Conservation (phyloP, 1,284 basidiomycete genomes). For the Athelia psychrophila region DNA sequence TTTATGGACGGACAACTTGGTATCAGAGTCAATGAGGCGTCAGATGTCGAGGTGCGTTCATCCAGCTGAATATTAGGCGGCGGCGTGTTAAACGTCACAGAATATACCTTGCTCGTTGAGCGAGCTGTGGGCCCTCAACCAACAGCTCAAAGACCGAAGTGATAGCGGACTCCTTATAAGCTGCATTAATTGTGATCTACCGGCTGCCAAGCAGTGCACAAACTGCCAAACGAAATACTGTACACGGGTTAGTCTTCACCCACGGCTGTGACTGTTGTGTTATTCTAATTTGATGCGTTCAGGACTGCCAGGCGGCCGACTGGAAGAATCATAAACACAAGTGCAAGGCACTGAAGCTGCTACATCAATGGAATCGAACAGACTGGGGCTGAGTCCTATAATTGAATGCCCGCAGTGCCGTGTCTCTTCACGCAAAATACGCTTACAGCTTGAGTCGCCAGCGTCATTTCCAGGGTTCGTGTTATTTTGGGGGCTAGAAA, state of each 20-base stretch:
- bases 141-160: conserved; percentile 10
- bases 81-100: conserved; percentile 2
- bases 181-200: conserved; percentile 14
- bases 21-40: conserved; percentile 14
- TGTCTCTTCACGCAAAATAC: too few relatives aligned
- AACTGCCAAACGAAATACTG: conserved; percentile 15
- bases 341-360: neutral
- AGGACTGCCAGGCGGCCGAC: conserved; percentile 12
- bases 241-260: conserved; percentile 11
- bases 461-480: too few relatives aligned
- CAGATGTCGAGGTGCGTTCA: neutral
- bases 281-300: neutral
- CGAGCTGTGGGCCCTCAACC: conserved; percentile 12
- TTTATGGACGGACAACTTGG: conserved; percentile 16
- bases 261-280: neutral
- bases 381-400: neutral
- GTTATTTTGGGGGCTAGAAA: too few relatives aligned
- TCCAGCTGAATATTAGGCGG: neutral
- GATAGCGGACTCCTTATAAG: conserved; percentile 7
- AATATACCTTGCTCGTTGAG: conserved; percentile 13
- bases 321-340: conserved; percentile 7
- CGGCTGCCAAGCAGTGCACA: conserved; percentile 8
- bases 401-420: too few relatives aligned
- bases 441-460: too few relatives aligned
- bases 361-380: neutral